Evolutionary conservation across 345 rosid species (phyloP), one percentile per base, ranked within the genome.

Genomic region (Eutrema yunnanense): DNA sequence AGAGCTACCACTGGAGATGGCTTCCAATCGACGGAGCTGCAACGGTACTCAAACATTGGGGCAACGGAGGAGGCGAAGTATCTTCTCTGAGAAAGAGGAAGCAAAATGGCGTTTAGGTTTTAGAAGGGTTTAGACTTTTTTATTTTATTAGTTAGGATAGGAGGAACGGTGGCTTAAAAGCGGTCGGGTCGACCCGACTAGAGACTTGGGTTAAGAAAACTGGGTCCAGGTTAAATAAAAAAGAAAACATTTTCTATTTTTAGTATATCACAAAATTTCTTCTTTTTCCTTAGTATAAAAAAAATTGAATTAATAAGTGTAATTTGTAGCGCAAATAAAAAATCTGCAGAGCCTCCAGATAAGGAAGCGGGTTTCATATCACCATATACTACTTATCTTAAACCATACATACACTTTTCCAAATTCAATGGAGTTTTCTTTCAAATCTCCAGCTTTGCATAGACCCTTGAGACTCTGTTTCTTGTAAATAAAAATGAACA

Each of bases 1-100:
- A 93, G 89, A 59, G 97, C 90, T 30, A 93, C 86, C 22, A 93
- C 87, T 14, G 98, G 93, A 43, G 96, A 86, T 30, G 97, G 97
- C 74, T 81, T 90, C 98, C 97, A 92, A 73, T 87, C 90, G 77
- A 88, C 68, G 60, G 92, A 85, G 69, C 93, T 87, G 58, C 85
- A 87, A 40, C 83, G 69, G 81, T 86, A 88, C 81, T 85, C 85
- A 37, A 61, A 69, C 79, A 75, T 75, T 48, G 73, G 0, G 73
- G 69, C 78, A 59, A 62, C 62, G 65, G 69, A 61, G 69, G 40
- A 44, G 52, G 67, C 38, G 27, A 43, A 44, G 52, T n/a, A n/a
- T 61, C 22, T 41, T 41, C 50, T 61, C 46, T 42, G 27, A 29
- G 38, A 36, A 49, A 11, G 11, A 49, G 2, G 47, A 10, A 37